Base-by-base conservation (phyloP, 768 basidiomycete species). In the Rhodocollybia butyracea region DNA sequence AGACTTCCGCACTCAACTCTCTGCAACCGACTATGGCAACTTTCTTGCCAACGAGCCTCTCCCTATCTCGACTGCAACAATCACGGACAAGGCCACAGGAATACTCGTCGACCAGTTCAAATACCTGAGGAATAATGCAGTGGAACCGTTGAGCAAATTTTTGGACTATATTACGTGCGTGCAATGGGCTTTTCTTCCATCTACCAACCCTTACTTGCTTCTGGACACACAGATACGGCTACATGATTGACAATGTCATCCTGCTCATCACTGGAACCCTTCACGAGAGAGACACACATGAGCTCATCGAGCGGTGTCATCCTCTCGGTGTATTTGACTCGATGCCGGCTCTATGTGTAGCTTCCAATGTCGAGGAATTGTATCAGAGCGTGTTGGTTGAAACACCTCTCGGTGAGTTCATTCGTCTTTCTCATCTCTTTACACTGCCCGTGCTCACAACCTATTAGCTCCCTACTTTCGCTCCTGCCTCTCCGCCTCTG, bases 161-260 rank as follows among this genome's bases (percentile, higher is more conserved):
- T 76, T 99, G 58, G 97, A 98, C 65, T 99, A 98, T 70, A 91
- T 99, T 73, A 98, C 95, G 90, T 98, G 73, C 61, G 91, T 81
- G 17, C 38, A 46, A 34, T 56, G 54, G 24, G n/a, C n/a, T 46
- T 51, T 30, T 40, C 5, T 29, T 27, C 47, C 30, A 5, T 29
- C 43, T 32, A 48, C 12, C 12, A 38, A 24, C 5, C 24, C 5
- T 17, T 10, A 32, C 22, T 21, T 29, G 3, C 36, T 43, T 30
- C 19, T 41, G 26, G 26, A 2, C 10, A 15, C 11, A 34, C 70
- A 97, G 94, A 42, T 97, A 97, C 69, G 94, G 86, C 29, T 99
- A 98, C 74, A 99, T 99, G 97, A 98, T 99, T 67, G 97, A 99
- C 83, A 99, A 99, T 69, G 91, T 99, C 64, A 88, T 99, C 57